phyloP scores from a whole-genome alignment of 2,329 filamentous ascomycete genomes.

The Aaosphaeria pasadenensis region DNA sequence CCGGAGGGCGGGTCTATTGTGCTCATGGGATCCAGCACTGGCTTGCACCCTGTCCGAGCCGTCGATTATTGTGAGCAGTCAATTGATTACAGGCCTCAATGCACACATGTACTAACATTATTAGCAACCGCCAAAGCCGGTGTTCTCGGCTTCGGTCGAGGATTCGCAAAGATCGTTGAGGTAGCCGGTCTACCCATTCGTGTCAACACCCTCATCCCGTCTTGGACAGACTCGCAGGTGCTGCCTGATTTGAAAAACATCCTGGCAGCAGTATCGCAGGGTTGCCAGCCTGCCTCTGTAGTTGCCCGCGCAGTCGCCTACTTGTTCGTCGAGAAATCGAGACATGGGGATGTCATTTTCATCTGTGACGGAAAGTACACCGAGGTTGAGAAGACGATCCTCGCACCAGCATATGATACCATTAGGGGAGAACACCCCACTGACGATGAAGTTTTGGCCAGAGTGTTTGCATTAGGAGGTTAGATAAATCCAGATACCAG shows the following conservation, averaged over 20 bases:
- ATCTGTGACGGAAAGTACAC: too few relatives aligned
- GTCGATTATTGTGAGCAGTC: slow-evolving; percentile 49
- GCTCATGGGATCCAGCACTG: slow-evolving; percentile 51
- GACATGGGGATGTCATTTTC: too few relatives aligned
- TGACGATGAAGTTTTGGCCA: neutral
- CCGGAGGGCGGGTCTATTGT: slow-evolving; percentile 52
- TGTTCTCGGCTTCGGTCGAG: too few relatives aligned
- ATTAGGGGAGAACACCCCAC: neutral
- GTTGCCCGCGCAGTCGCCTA: too few relatives aligned
- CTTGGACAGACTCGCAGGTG: neutral
- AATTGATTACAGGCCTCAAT: neutral
- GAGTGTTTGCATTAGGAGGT: too few relatives aligned
- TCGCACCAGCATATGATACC: too few relatives aligned
- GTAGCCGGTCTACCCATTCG: slow-evolving; percentile 17
- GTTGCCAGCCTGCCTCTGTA: too few relatives aligned
- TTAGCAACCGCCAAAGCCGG: slow-evolving; percentile 8
- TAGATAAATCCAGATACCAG: too few relatives aligned
- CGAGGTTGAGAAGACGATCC: too few relatives aligned
- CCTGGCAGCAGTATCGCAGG: too few relatives aligned
- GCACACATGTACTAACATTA: slow-evolving; percentile 11
- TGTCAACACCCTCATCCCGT: neutral
- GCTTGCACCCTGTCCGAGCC: slow-evolving; percentile 50
- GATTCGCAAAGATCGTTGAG: slow-evolving; percentile 6
- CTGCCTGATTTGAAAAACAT: neutral
- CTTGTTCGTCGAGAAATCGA: too few relatives aligned